These are phyloP conservation scores for Albifimbria verrucaria DNA, from an alignment of 2,329 filamentous ascomycete species.

Conservation along the genomic window DNA sequence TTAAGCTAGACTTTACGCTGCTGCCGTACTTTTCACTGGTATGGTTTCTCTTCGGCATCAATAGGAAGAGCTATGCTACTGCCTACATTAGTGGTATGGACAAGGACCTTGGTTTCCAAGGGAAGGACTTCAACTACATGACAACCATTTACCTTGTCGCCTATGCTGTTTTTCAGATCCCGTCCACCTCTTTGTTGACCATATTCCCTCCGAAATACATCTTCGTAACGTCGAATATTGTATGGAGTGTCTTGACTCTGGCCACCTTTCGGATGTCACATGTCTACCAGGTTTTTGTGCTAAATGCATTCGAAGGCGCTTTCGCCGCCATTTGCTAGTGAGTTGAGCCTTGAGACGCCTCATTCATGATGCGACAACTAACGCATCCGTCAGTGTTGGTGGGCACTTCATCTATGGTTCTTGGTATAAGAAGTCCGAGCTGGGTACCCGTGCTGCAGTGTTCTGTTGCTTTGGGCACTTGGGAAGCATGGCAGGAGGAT, in stretches of 20 bases:
- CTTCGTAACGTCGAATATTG: slow-evolving; percentile 37
- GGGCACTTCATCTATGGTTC: slow-evolving; percentile 41
- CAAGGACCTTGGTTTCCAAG: slow-evolving; percentile 31
- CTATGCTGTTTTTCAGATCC: slow-evolving; percentile 42
- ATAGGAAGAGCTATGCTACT: slow-evolving; percentile 38
- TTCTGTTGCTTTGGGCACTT: slow-evolving; percentile 40
- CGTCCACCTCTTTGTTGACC: slow-evolving; percentile 32
- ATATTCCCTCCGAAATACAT: slow-evolving; percentile 32
- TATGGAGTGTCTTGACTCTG: slow-evolving; percentile 40
- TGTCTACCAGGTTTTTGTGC: slow-evolving; percentile 39
- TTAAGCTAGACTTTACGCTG: slow-evolving; percentile 37
- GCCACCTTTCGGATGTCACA: slow-evolving; percentile 38
- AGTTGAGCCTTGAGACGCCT: slow-evolving; percentile 6
- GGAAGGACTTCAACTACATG: slow-evolving; percentile 39
- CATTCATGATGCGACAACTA: neutral
- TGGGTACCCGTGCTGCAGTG: slow-evolving; percentile 35
- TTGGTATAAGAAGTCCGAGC: slow-evolving; percentile 40
- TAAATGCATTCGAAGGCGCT: slow-evolving; percentile 41
- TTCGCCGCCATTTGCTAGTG: slow-evolving; percentile 41
- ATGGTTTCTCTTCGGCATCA: slow-evolving; percentile 46
- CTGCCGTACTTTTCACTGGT: slow-evolving; percentile 42
- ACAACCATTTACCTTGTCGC: slow-evolving; percentile 30
- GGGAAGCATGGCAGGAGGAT: slow-evolving; percentile 40
- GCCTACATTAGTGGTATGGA: slow-evolving; percentile 41
- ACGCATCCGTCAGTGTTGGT: slow-evolving; percentile 25